phyloP scores from a whole-genome alignment of 2,329 filamentous ascomycete species.

The Trichoderma semiorbis region DNA sequence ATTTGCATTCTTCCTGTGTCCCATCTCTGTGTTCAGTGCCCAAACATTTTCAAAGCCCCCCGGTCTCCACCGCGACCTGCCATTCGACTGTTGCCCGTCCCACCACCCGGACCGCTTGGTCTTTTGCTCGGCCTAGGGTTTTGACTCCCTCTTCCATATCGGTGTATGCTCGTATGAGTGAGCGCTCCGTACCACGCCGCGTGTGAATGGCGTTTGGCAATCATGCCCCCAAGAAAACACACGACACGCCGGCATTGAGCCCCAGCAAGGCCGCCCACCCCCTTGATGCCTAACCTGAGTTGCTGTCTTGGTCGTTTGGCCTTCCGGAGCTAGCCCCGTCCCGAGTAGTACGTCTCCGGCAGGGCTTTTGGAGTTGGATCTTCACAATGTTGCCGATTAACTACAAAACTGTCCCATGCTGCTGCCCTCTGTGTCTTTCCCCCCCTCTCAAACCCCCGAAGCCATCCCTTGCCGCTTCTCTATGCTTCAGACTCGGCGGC shows the following conservation, averaged over 20 bases:
- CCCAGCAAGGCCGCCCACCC: constrained; percentile 19
- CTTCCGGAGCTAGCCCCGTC: constrained; percentile 15
- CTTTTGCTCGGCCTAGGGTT: constrained; percentile 16
- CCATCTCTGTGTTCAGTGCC: constrained; percentile 15
- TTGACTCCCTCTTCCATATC: constrained; percentile 13
- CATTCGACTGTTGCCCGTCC: constrained; percentile 14
- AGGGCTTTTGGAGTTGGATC: constrained; percentile 16
- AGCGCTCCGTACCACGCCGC: constrained; percentile 17
- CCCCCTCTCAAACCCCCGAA: constrained; percentile 1
- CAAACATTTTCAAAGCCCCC: constrained; percentile 15
- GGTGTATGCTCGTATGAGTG: constrained; percentile 16
- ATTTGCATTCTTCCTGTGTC: constrained; percentile 17
- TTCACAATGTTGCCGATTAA: constrained; percentile 18
- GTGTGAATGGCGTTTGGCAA: constrained; percentile 18
- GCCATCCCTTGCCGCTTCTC: not conserved
- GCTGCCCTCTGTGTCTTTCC: not conserved
- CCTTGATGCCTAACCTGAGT: constrained; percentile 27
- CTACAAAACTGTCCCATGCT: constrained; percentile 17
- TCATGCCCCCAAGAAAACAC: constrained; percentile 14
- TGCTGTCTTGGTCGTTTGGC: constrained; percentile 23
- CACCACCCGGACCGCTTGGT: constrained; percentile 13
- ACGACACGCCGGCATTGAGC: constrained; percentile 21
- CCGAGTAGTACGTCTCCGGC: constrained; percentile 15
- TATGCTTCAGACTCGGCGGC: constrained; percentile 5
- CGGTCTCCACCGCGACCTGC: constrained; percentile 11